These are phyloP conservation scores for Penicillium dipodomyicola DNA, from an alignment of 495 filamentous ascomycete species.

Conservation along the genomic window DNA sequence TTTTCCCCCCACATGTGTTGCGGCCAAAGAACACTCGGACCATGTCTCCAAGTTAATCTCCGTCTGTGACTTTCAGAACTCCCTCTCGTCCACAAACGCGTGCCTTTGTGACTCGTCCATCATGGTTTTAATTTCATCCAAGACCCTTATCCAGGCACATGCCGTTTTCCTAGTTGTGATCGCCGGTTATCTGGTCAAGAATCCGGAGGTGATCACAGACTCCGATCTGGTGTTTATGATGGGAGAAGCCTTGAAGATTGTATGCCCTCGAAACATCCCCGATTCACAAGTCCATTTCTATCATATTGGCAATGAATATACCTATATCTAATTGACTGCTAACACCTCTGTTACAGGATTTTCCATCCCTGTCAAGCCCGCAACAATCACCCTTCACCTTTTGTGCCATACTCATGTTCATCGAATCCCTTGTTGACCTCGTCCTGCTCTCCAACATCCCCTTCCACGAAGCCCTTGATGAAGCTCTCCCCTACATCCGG, in stretches of 20 bases:
- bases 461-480: conserved; percentile 41
- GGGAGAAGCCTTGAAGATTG: conserved; percentile 77
- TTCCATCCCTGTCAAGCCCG: conserved; percentile 59
- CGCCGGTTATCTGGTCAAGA: conserved; percentile 76
- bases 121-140: conserved; percentile 78
- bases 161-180: conserved; percentile 79
- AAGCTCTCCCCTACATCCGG: conserved; percentile 32
- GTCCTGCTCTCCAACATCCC: conserved; percentile 59
- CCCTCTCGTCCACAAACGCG: conserved; percentile 5
- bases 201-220: conserved; percentile 66
- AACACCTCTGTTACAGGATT: conserved; percentile 31
- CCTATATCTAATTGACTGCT: conserved; percentile 26
- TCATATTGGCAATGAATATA: background rate
- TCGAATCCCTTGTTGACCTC: conserved; percentile 70
- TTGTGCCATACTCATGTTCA: conserved; percentile 64
- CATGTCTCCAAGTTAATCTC: conserved; percentile 8
- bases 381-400: conserved; percentile 63
- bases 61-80: conserved; percentile 6
- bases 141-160: conserved; percentile 72
- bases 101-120: conserved; percentile 15
- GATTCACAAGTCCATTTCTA: background rate
- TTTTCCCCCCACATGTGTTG: conserved; percentile 24
- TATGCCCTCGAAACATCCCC: conserved; percentile 33
- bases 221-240: conserved; percentile 80
- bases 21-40: conserved; percentile 15